Base-by-base conservation (phyloP, 148 eudicot species). In the Pouteria glomerata region DNA sequence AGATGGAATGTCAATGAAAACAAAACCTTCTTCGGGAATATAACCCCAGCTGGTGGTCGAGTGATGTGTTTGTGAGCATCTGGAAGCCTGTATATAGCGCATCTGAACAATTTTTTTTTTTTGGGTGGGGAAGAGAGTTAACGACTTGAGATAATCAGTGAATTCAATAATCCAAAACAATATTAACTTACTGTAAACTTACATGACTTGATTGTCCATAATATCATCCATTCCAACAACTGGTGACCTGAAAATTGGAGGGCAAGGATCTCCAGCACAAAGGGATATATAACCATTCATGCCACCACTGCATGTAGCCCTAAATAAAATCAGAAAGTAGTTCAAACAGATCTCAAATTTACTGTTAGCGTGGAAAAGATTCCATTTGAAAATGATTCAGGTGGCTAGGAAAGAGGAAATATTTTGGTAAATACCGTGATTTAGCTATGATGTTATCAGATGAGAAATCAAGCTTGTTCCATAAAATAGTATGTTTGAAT, bases 241-340 rank as follows among this genome's bases (percentile, higher is more conserved):
- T 12, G 98, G 98, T 56, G 98, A 91, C 78, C 91, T 86, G 75
- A 89, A 91, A 63, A 91, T 82, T 21, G 93, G 93, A 41, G 98
- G 98, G 68, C 98, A 94, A 39, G 96, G 97, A 67, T 94, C 98
- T 70, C 98, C 97, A 74, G 84, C 77, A 78, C 97, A 89, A 80
- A 88, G 96, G 67, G 91, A 91, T 67, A 94, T 81, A 78, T 89
- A 94, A 63, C 98, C 98, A 67, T 94, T 86, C 98, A 94, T 94
- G 69, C 97, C 98, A 76, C 88, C 91, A 81, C 97, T 94, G 96
- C 91, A 89, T 60, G 75, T 61, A 84, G 69, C 73, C 82, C 78
- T 61, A 82, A 79, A 67, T 61, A 24, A 79, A 68, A 83, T 84
- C 69, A 86, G 84, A 58, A 77, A 71, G 79, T 58, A 64, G 56